These are phyloP conservation scores for Trypanosoma lewisi DNA, from an alignment of 208 protist species.

Conservation along the genomic window DNA sequence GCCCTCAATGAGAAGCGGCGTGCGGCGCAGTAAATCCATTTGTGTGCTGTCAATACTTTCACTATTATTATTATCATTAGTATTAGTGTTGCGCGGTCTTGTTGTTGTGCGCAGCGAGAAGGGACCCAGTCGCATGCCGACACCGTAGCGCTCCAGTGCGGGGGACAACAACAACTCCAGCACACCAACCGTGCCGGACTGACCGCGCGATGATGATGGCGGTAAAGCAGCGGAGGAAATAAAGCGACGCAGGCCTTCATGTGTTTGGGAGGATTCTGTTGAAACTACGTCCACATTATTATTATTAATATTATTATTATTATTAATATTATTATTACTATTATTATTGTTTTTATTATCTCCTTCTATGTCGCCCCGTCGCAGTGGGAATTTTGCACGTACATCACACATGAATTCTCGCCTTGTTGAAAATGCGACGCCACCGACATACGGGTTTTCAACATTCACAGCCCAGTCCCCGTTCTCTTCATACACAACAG, in stretches of 20 bases:
- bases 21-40: neutral
- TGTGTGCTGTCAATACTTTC: neutral
- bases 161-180: slow-evolving; percentile 21
- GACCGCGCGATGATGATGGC: slow-evolving; percentile 2
- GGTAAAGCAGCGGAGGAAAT: neutral
- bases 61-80: neutral
- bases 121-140: slow-evolving; percentile 14
- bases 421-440: slow-evolving; percentile 42
- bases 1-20: slow-evolving; percentile 14
- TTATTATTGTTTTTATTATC: neutral
- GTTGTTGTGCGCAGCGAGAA: slow-evolving; percentile 18
- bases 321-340: neutral
- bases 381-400: slow-evolving; percentile 37
- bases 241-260: slow-evolving; percentile 1
- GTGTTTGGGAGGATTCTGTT: neutral
- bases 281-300: neutral
- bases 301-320: neutral
- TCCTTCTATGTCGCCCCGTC: slow-evolving; percentile 1
- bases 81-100: neutral
- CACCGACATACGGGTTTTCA: slow-evolving; percentile 32
- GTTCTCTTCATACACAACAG: slow-evolving; percentile 41
- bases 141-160: neutral
- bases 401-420: slow-evolving; percentile 36
- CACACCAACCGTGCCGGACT: slow-evolving; percentile 6
- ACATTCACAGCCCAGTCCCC: slow-evolving; percentile 39